Percentiles rank a stretch among this genome's conserved stretches.
Evolutionary conservation across 768 basidiomycete genomes (phyloP).

Genomic region (Hemileccinum rubropunctum): DNA sequence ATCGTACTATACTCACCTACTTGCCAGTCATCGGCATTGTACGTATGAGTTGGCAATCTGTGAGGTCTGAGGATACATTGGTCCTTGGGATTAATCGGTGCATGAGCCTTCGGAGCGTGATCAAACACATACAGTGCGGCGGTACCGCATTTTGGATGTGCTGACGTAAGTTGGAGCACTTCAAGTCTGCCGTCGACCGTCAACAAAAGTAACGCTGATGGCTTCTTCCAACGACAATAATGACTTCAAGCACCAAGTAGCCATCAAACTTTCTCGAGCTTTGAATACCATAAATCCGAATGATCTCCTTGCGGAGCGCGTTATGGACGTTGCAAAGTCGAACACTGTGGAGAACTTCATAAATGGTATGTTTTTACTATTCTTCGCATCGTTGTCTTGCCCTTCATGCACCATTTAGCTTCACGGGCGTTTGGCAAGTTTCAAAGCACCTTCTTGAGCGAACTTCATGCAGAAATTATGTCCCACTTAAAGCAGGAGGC

Average conservation of each 20-base stretch:
- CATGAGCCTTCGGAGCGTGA: no score
- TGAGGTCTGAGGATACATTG: no score
- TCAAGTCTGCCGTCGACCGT: not conserved
- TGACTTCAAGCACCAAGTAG: slow-evolving; percentile 65
- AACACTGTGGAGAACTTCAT: slow-evolving; percentile 64
- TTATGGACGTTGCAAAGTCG: slow-evolving; percentile 77
- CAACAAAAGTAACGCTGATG: not conserved
- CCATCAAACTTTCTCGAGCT: slow-evolving; percentile 76
- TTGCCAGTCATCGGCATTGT: no score
- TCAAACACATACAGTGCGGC: no score
- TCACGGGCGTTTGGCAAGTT: slow-evolving; percentile 86
- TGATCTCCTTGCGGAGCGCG: slow-evolving; percentile 72
- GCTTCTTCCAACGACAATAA: slow-evolving; percentile 18
- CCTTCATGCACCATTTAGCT: slow-evolving; percentile 40
- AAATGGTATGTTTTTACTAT: slow-evolving; percentile 46
- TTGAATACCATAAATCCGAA: slow-evolving; percentile 83
- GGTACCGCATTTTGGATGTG: no score
- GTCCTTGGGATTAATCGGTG: no score
- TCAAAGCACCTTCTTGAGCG: slow-evolving; percentile 69
- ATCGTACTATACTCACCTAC: not conserved
- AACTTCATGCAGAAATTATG: slow-evolving; percentile 77
- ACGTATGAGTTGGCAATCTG: no score
- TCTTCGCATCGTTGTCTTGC: not conserved
- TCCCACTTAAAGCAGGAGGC: slow-evolving; percentile 67
- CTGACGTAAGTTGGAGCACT: not conserved